Percentiles rank a stretch among this genome's conserved stretches.
Evolutionary conservation across 306 rosid genomes (phyloP).

Genomic region (Hippophae tibetana): DNA sequence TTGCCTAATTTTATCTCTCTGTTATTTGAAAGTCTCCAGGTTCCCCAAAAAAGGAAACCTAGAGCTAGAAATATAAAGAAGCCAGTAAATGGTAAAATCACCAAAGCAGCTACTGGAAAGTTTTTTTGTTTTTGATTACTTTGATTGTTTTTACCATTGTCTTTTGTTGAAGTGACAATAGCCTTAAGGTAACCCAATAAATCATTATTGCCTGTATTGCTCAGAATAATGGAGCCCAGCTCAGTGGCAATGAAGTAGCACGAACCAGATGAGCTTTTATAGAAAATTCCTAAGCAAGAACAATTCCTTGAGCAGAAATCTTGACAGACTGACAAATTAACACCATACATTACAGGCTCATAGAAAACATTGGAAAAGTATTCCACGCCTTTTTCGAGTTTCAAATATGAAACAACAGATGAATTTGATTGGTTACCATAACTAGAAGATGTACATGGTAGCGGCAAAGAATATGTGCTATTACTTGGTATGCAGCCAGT

Average conservation of each 20-base stretch:
- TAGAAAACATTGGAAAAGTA: constrained; percentile 47
- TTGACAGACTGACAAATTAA: constrained; percentile 46
- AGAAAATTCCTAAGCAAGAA: constrained; percentile 71
- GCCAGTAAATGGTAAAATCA: constrained; percentile 50
- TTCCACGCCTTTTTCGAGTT: constrained; percentile 40
- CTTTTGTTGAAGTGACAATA: constrained; percentile 8
- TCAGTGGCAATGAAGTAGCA: constrained; percentile 51
- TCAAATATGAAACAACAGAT: constrained; percentile 41
- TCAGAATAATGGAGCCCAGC: constrained; percentile 50
- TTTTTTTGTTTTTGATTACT: constrained; percentile 16
- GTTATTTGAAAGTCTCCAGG: constrained; percentile 23
- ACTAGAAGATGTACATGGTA: constrained; percentile 38
- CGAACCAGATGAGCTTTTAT: constrained; percentile 48
- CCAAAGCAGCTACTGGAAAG: constrained; percentile 51
- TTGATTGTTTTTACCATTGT: background rate
- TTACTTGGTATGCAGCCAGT: constrained; percentile 53
- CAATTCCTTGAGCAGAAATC: constrained; percentile 55
- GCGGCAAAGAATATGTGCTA: constrained; percentile 43
- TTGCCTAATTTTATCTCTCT: constrained; percentile 38
- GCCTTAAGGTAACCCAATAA: constrained; percentile 54
- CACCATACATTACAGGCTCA: constrained; percentile 32
- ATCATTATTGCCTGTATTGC: constrained; percentile 19
- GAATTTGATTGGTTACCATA: constrained; percentile 23
- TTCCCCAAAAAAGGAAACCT: constrained; percentile 49
- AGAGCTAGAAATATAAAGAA: constrained; percentile 35